Evolutionary conservation across 2,329 filamentous ascomycete genomes (phyloP).

Genomic region (Clarireedia hainanense): DNA sequence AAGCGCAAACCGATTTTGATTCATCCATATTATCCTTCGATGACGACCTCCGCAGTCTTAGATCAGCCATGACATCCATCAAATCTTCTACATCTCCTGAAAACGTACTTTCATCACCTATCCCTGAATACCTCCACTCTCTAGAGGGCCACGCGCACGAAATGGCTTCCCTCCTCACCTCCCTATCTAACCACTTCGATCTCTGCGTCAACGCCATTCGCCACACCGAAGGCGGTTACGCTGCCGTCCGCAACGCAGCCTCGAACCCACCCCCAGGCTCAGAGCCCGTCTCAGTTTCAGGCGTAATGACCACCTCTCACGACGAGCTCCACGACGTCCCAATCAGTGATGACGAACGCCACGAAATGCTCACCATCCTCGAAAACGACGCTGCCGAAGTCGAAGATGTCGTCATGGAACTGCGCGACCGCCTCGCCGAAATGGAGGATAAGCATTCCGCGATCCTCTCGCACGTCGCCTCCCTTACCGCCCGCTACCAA

Average conservation of each 20-base stretch:
- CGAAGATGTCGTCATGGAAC: conserved; percentile 58
- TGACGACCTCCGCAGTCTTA: conserved; percentile 60
- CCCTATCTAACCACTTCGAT: conserved; percentile 82
- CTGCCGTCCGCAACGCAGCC: conserved; percentile 60
- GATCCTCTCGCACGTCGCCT: conserved; percentile 55
- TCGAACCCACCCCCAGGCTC: conserved; percentile 45
- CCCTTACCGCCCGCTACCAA: conserved; percentile 45
- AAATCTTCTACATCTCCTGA: conserved; percentile 26
- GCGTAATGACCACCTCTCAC: conserved; percentile 46
- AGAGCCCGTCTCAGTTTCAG: conserved; percentile 55
- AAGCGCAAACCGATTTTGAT: conserved; percentile 65
- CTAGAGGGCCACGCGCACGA: conserved; percentile 56
- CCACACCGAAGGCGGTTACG: conserved; percentile 75
- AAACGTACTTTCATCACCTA: conserved; percentile 26
- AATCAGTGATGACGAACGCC: conserved; percentile 66
- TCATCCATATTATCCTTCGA: conserved; percentile 62
- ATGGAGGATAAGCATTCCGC: conserved; percentile 66
- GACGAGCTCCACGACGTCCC: conserved; percentile 53
- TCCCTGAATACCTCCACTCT: conserved; percentile 38
- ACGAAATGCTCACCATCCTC: conserved; percentile 77
- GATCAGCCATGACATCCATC: conserved; percentile 33
- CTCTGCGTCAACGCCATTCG: conserved; percentile 86
- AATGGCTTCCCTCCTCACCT: conserved; percentile 75
- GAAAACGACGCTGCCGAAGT: conserved; percentile 61
- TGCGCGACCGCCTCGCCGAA: conserved; percentile 65